These are phyloP conservation scores for Trichoderma sp. DNA, from an alignment of 2,329 filamentous ascomycete genomes.

Conservation along the genomic window DNA sequence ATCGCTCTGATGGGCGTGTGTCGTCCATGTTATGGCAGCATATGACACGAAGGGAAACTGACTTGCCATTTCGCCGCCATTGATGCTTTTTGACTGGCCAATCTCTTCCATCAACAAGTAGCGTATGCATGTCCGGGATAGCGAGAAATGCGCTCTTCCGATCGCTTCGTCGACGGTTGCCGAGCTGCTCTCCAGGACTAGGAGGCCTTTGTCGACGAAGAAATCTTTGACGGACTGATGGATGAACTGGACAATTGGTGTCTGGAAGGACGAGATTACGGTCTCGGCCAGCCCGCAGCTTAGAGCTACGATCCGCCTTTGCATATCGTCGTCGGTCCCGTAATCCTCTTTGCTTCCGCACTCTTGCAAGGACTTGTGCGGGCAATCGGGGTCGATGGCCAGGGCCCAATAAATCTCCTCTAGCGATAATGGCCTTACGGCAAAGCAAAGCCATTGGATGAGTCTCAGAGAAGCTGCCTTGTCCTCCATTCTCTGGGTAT, in stretches of 20 bases:
- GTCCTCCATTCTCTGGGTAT: constrained; percentile 32
- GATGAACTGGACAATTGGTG: constrained; percentile 39
- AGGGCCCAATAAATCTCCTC: constrained; percentile 41
- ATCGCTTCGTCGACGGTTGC: background rate
- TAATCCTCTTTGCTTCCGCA: constrained; percentile 31
- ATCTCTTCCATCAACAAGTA: constrained; percentile 35
- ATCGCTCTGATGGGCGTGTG: constrained; percentile 21
- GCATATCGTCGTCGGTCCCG: constrained; percentile 29
- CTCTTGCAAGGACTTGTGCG: constrained; percentile 31
- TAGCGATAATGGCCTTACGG: constrained; percentile 33
- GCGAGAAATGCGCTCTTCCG: constrained; percentile 30
- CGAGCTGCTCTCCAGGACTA: constrained; percentile 25
- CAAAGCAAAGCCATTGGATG: constrained; percentile 42
- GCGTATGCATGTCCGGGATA: constrained; percentile 36
- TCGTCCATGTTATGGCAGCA: constrained; percentile 17
- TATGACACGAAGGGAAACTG: constrained; percentile 16
- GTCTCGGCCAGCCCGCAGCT: constrained; percentile 39
- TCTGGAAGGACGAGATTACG: constrained; percentile 3
- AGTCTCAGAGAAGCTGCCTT: constrained; percentile 33
- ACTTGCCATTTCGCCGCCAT: fast-evolving
- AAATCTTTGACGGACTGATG: constrained; percentile 43
- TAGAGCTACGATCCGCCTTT: constrained; percentile 32
- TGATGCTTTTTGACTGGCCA: no score
- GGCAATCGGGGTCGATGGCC: constrained; percentile 33
- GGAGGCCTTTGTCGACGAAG: constrained; percentile 35